phyloP scores from a whole-genome alignment of 345 rosid genomes.

The Brassica incana region DNA sequence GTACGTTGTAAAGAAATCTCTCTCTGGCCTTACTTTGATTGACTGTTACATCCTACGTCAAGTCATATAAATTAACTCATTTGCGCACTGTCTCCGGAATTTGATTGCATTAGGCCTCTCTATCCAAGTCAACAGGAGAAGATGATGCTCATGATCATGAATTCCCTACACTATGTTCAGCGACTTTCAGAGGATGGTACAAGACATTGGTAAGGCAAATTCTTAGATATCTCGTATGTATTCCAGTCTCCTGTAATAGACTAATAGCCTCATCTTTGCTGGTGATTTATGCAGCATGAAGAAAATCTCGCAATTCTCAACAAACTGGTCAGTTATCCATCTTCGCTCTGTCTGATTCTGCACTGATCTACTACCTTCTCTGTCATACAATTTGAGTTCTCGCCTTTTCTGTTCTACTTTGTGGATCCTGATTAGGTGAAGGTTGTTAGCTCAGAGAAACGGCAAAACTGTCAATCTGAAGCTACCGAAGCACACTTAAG shows the following conservation, averaged over 20 bases:
- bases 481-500: constrained; percentile 48
- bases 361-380: not conserved
- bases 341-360: not conserved
- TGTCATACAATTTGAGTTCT: constrained; percentile 1
- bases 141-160: constrained; percentile 47
- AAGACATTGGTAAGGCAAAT: constrained; percentile 60
- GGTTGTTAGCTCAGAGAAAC: constrained; percentile 46
- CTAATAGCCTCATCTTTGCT: constrained; percentile 22
- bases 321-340: constrained; percentile 54
- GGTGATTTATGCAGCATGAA: constrained; percentile 62
- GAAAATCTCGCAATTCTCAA: constrained; percentile 63
- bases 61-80: not conserved
- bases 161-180: constrained; percentile 57
- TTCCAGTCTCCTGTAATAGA: not conserved
- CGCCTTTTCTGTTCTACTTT: not conserved
- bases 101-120: constrained; percentile 49
- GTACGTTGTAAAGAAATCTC: constrained; percentile 36
- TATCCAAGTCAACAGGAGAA: constrained; percentile 40
- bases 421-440: constrained; percentile 51
- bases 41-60: not conserved
- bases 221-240: not conserved
- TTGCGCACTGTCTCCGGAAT: not conserved
- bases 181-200: constrained; percentile 78
- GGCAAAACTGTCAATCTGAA: constrained; percentile 43
- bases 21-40: not conserved